A percentile compares a stretch with the other conserved stretches of the same genome.
These are phyloP conservation scores for Hypomontagnella monticulosa DNA, from an alignment of 495 filamentous ascomycete genomes.

Conservation along the genomic window DNA sequence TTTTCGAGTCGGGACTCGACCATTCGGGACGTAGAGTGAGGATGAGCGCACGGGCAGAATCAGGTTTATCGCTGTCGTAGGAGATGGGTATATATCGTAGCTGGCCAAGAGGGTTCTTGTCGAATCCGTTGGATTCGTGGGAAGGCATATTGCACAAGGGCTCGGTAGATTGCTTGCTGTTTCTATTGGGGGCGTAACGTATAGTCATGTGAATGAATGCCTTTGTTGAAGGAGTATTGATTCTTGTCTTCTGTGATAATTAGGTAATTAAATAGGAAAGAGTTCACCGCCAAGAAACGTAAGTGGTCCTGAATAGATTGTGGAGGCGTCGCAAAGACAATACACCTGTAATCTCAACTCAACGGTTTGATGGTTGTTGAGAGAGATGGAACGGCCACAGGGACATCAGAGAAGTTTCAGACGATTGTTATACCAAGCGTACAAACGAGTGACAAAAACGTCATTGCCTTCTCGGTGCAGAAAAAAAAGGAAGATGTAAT, in stretches of 20 bases:
- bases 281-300: constrained; percentile 33
- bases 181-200: constrained; percentile 1
- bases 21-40: constrained; percentile 85
- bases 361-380: too few relatives aligned
- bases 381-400: too few relatives aligned
- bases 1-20: constrained; percentile 74
- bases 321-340: constrained; percentile 22
- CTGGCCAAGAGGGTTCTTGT: constrained; percentile 40
- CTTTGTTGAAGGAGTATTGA: too few relatives aligned
- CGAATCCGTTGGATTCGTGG: constrained; percentile 17
- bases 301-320: constrained; percentile 13
- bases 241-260: too few relatives aligned
- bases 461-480: constrained; percentile 23
- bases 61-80: constrained; percentile 78
- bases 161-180: constrained; percentile 13
- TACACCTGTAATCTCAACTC: too few relatives aligned
- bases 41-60: constrained; percentile 80
- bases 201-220: not conserved
- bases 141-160: constrained; percentile 35
- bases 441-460: constrained; percentile 28
- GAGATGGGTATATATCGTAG: constrained; percentile 72
- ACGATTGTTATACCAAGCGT: constrained; percentile 1
- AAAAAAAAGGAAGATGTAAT: constrained; percentile 6
- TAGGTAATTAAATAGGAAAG: constrained; percentile 14
- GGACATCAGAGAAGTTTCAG: not conserved